Evolutionary conservation across 495 filamentous ascomycete genomes (phyloP), one percentile per base, ranked within the genome.

Genomic region (Staphylotrichum longicolle): DNA sequence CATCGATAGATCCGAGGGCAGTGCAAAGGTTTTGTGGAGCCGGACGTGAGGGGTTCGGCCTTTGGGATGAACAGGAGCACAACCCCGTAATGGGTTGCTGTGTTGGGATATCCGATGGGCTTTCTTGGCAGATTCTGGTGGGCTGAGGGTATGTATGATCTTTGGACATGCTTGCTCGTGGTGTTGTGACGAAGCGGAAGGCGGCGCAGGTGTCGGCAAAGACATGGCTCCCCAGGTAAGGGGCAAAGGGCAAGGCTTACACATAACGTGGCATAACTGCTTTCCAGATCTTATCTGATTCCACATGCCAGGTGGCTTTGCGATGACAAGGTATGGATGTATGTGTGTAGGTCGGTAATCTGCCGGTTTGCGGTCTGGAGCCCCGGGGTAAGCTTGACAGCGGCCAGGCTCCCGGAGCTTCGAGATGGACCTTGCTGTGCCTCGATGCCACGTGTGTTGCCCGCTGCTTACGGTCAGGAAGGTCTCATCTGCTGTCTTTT

Each of bases 11-110:
- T 42, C 14, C 12, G 15, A 15, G 40, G 57, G 57, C 57, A 60
- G 57, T 60, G 57, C 57, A 60, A 37, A 12, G 4, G 27, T 27
- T 27, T 53, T 60, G 57, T 60, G 57, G 57, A 53, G 49, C 48
- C 40, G 35, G 35, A 0, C 9, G 33, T 46, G 49, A 46, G 32
- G 47, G 57, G 39, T 34, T 27, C 5, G 54, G 14, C 0, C 12
- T 46, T 39, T 39, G 1, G 40, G 40, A 32, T 27, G 40, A 40
- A 3, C 4, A 40, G 7, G 5, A 32, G 46, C 20, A 39, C 42
- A 34, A 42, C 20, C 37, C 45, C 34, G 34, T 6, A 7, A 30
- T 41, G 56, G 42, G 27, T 11, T 39, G 33, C 37, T n/a, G 10
- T 9, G 30, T 34, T 30, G 53, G 27, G 27, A 42, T 30, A 49